These are phyloP conservation scores for Tetradesmus obliquus DNA, from an alignment of 139 green algal species.

Conservation along the genomic window DNA sequence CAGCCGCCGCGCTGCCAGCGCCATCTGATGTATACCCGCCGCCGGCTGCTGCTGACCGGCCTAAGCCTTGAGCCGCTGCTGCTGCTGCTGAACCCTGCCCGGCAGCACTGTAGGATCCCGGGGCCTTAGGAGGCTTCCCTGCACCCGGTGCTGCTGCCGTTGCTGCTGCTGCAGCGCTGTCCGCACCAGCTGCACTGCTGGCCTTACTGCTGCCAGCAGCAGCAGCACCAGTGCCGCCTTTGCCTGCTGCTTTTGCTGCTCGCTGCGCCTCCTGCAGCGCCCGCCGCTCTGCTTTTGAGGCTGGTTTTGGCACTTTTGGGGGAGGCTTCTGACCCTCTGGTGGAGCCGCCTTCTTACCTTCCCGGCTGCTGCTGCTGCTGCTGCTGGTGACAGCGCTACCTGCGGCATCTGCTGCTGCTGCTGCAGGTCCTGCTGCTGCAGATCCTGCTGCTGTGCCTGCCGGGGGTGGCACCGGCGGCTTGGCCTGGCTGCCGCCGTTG, in stretches of 20 bases:
- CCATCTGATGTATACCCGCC: background rate
- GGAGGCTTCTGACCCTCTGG: conserved; percentile 14
- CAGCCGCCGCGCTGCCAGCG: background rate
- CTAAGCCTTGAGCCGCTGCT: background rate
- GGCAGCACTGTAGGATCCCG: background rate
- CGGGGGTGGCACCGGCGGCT: background rate
- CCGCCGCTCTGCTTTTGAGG: conserved; percentile 83
- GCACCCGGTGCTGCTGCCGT: conserved; percentile 42
- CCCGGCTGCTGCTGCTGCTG: conserved; percentile 16
- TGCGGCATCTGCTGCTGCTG: conserved; percentile 21
- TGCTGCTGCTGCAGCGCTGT: background rate
- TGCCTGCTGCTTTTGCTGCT: conserved; percentile 81
- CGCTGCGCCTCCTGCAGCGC: conserved; percentile 86
- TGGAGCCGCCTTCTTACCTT: background rate
- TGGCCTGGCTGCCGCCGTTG: background rate
- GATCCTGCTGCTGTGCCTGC: conserved; percentile 20
- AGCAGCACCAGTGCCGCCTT: conserved; percentile 41
- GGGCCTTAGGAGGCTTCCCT: conserved; percentile 12
- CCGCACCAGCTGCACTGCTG: background rate
- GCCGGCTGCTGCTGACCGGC: background rate
- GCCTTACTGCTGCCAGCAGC: conserved; percentile 75
- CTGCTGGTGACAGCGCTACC: conserved; percentile 4
- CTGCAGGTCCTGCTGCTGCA: conserved; percentile 12
- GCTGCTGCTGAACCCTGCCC: conserved; percentile 6
- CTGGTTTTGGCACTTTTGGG: conserved; percentile 55